Evolutionary conservation across 202 grass and related monocot genomes (phyloP).

Genomic region (Panicum hallii): DNA sequence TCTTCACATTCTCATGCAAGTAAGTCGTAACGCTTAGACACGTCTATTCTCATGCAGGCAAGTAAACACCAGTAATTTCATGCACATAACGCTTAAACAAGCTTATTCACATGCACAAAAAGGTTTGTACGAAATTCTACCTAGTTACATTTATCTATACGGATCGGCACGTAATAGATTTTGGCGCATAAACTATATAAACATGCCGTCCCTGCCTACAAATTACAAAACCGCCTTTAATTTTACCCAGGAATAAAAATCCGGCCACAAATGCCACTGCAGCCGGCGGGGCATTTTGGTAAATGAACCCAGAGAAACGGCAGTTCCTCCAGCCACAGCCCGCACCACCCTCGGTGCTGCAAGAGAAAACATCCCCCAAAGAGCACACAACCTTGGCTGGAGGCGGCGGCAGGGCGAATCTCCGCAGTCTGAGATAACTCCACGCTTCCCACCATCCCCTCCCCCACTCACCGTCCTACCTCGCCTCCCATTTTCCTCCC

Average conservation of each 20-base stretch:
- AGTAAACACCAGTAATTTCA: too few relatives aligned
- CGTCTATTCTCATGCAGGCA: too few relatives aligned
- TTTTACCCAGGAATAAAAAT: too few relatives aligned
- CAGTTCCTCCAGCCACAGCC: neutral
- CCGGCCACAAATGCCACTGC: neutral
- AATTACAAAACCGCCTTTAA: neutral
- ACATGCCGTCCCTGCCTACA: too few relatives aligned
- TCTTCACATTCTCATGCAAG: too few relatives aligned
- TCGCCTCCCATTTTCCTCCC: slow-evolving; percentile 10
- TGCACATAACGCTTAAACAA: too few relatives aligned
- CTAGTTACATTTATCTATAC: neutral
- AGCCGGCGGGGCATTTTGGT: neutral
- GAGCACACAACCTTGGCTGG: slow-evolving; percentile 45
- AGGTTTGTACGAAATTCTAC: too few relatives aligned
- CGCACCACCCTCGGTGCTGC: slow-evolving; percentile 25
- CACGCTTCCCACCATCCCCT: slow-evolving; percentile 40
- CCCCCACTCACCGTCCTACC: slow-evolving; percentile 24
- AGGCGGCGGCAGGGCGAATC: slow-evolving; percentile 68
- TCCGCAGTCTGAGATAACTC: slow-evolving; percentile 46
- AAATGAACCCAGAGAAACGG: neutral
- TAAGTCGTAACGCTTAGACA: too few relatives aligned
- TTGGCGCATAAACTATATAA: neutral
- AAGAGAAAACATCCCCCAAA: slow-evolving; percentile 29
- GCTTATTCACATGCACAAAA: too few relatives aligned
- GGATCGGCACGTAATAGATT: neutral